Evolutionary conservation across 2,329 filamentous ascomycete species (phyloP).

Genomic region (Cyclaneusma minus): DNA sequence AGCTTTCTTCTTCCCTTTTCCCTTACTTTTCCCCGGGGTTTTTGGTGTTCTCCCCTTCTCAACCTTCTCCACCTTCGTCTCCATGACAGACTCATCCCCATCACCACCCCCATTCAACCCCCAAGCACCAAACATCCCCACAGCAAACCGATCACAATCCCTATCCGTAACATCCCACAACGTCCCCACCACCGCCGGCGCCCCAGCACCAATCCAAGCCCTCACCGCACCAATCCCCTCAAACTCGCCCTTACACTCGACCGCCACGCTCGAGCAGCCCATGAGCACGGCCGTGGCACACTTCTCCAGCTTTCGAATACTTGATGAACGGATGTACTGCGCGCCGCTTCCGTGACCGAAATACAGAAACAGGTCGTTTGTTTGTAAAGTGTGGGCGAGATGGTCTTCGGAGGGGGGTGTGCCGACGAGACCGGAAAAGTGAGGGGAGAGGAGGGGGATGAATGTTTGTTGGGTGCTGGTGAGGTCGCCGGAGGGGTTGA

Average conservation of each 20-base stretch:
- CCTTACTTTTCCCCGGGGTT: conserved; percentile 15
- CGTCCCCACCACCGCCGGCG: conserved; percentile 76
- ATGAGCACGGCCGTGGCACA: conserved; percentile 81
- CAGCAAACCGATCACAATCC: conserved; percentile 88
- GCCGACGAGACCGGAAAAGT: conserved; percentile 56
- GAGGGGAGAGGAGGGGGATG: conserved; percentile 43
- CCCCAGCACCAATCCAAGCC: conserved; percentile 81
- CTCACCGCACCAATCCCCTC: conserved; percentile 83
- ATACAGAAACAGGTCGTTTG: conserved; percentile 67
- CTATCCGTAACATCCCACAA: conserved; percentile 97
- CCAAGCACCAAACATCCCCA: conserved; percentile 70
- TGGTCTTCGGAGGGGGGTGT: conserved; percentile 61
- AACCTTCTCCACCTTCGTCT: conserved; percentile 12
- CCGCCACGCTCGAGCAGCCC: conserved; percentile 77
- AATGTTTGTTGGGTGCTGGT: conserved; percentile 66
- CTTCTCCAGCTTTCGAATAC: conserved; percentile 60
- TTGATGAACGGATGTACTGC: conserved; percentile 80
- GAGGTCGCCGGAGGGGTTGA: conserved; percentile 81
- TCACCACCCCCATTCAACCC: too few species aligned
- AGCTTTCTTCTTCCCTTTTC: conserved; percentile 16
- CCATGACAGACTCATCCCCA: conserved; percentile 7
- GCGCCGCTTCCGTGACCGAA: conserved; percentile 93
- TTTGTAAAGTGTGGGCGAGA: conserved; percentile 51
- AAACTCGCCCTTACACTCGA: conserved; percentile 71
- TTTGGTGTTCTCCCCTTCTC: conserved; percentile 16